phyloP scores from a whole-genome alignment of 2,329 filamentous ascomycete genomes.

The Exophiala sideris region DNA sequence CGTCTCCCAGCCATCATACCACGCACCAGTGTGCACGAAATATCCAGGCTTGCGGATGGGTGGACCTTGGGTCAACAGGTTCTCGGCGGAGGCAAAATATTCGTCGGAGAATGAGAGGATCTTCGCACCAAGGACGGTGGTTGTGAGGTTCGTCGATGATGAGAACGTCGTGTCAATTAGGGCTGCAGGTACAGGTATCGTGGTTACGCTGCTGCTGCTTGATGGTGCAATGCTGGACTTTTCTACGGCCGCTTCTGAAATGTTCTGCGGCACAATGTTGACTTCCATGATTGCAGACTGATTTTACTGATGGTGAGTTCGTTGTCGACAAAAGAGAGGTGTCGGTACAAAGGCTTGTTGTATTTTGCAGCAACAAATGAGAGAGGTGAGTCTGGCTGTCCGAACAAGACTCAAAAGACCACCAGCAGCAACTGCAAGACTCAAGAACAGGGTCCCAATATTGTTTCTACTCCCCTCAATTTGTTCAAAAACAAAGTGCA shows the following conservation, averaged over 20 bases:
- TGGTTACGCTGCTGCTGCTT: slow-evolving; percentile 15
- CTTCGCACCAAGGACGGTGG: slow-evolving; percentile 48
- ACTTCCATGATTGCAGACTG: slow-evolving; percentile 16
- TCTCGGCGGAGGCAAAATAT: slow-evolving; percentile 59
- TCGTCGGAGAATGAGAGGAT: slow-evolving; percentile 58
- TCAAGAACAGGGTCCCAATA: too few relatives aligned
- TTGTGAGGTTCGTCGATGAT: slow-evolving; percentile 50
- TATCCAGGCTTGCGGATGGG: slow-evolving; percentile 56
- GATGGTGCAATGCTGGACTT: slow-evolving; percentile 1
- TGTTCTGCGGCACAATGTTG: slow-evolving; percentile 15
- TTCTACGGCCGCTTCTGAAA: slow-evolving; percentile 13
- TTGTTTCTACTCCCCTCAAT: too few relatives aligned
- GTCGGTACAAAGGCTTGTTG: too few relatives aligned
- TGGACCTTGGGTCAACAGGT: slow-evolving; percentile 56
- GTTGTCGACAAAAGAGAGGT: background rate
- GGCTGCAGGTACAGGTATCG: slow-evolving; percentile 40
- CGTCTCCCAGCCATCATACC: slow-evolving; percentile 66
- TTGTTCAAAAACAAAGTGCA: background rate
- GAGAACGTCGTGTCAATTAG: slow-evolving; percentile 55
- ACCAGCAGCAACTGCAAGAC: too few relatives aligned
- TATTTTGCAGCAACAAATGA: background rate
- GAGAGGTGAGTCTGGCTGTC: too few relatives aligned
- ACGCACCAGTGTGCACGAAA: slow-evolving; percentile 59
- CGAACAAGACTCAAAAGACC: too few relatives aligned
- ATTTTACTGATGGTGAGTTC: background rate